A percentile compares a stretch with the other conserved stretches of the same genome.
phyloP scores from a whole-genome alignment of 805 yeast species.

The Lachancea meyersii region DNA sequence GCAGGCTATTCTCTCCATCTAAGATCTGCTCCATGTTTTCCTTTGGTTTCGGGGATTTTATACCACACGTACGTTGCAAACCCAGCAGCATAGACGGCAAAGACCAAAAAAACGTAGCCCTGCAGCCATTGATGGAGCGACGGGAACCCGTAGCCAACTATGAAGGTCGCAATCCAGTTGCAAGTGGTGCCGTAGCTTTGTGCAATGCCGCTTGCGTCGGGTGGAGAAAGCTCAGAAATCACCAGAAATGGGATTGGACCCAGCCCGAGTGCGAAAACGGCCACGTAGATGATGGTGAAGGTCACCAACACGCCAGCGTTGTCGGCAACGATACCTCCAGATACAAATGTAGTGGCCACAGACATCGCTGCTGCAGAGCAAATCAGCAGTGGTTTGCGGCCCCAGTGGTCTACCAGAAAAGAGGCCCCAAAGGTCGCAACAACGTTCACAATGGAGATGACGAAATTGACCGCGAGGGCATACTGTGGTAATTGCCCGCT shows the following conservation, averaged over 20 bases:
- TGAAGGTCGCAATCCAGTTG: slow-evolving; percentile 87
- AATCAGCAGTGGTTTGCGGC: slow-evolving; percentile 69
- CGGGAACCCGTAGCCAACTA: slow-evolving; percentile 79
- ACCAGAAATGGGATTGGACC: slow-evolving; percentile 95
- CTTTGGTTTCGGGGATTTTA: slow-evolving; percentile 62
- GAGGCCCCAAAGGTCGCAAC: slow-evolving; percentile 71
- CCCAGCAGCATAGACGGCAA: slow-evolving; percentile 50
- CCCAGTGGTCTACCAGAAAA: slow-evolving; percentile 63
- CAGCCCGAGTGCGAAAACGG: slow-evolving; percentile 82
- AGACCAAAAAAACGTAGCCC: slow-evolving; percentile 69
- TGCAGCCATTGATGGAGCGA: slow-evolving; percentile 58
- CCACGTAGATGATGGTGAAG: slow-evolving; percentile 68
- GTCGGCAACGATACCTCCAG: slow-evolving; percentile 52
- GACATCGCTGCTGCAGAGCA: slow-evolving; percentile 66
- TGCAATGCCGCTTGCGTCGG: slow-evolving; percentile 73
- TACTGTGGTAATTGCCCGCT: slow-evolving; percentile 63
- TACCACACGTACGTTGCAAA: slow-evolving; percentile 38
- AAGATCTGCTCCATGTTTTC: slow-evolving; percentile 17
- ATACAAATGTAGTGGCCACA: slow-evolving; percentile 53
- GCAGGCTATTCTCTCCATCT: slow-evolving; percentile 16
- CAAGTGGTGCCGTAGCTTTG: slow-evolving; percentile 89
- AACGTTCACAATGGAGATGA: slow-evolving; percentile 69
- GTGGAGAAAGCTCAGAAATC: slow-evolving; percentile 82
- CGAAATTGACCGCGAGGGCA: slow-evolving; percentile 66
- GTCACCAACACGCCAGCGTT: slow-evolving; percentile 47